Evolutionary conservation across 495 filamentous ascomycete species (phyloP), one percentile per base, ranked within the genome.

Genomic region (Gamarada debralockiae): DNA sequence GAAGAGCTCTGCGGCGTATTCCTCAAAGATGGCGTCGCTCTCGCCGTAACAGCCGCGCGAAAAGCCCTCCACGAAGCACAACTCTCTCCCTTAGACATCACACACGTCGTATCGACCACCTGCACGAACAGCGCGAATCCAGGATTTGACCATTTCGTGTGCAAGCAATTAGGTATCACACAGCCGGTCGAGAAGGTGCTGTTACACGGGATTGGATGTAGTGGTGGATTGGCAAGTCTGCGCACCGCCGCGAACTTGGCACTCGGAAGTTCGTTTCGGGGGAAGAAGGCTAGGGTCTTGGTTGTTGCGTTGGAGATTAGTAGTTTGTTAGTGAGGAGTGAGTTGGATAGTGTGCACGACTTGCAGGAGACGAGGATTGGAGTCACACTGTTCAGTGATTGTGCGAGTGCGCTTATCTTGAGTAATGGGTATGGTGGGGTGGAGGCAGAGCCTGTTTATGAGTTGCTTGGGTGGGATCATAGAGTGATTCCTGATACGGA

Each of bases 71-170:
- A 58, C 41, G 82, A 82, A 64, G 74, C 77, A 33, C 67, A 70
- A 14, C 65, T 79, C 9, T 67, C 66, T 23, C 53, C 71, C 1
- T 55, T 58, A 1, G 70, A 83, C 9, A 78, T 86, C 48, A 87
- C 83, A 20, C 84, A 86, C 59, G 72, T 83, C 46, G 78, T 86
- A 12, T 80, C 79, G 15, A 84, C 83, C 0, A 86, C 83, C 18
- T 82, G 80, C 50, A 87, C 83, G 24, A 77, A 84, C 58, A 77
- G 76, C n/a, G 83, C 82, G 21, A 85, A 82, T 62, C 83, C 83
- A 7, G 83, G 83, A 3, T 86, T 80, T 59, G 83, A 86, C 64
- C 78, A 83, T 54, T 81, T 70, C 46, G 82, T 86, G 7, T 73
- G 72, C 10, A 78, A 77, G 48, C 62, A 73, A 29, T 62, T 87